Evolutionary conservation across 139 green algal species (phyloP).

Genomic region (Haematococcus lacustris): DNA sequence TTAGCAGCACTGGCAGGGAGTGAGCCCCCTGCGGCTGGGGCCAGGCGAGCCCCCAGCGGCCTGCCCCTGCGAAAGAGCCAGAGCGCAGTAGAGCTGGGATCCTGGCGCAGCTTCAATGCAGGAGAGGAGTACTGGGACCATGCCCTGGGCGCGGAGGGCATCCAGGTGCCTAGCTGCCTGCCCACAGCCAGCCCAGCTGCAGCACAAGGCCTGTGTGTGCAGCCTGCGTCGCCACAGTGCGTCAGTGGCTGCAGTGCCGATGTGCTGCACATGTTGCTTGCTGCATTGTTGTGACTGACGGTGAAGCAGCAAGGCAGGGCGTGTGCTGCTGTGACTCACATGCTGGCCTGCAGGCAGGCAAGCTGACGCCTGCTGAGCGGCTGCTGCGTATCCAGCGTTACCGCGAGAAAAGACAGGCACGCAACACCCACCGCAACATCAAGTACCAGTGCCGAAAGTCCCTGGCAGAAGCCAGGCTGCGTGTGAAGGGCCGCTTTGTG

Average conservation of each 20-base stretch:
- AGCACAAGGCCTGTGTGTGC: neutral
- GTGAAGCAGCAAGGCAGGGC: no score
- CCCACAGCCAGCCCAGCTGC: neutral
- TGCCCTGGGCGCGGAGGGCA: neutral
- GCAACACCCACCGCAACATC: constrained; percentile 43
- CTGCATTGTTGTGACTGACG: neutral
- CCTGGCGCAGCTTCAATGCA: constrained; percentile 15
- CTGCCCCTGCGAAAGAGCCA: constrained; percentile 24
- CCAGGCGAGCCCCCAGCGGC: neutral
- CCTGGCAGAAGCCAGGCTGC: constrained; percentile 62
- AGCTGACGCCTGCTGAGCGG: constrained; percentile 46
- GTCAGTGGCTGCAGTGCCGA: neutral
- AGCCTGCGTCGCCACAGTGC: neutral
- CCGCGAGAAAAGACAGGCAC: constrained; percentile 57
- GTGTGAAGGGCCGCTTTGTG: constrained; percentile 69
- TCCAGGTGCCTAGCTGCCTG: neutral
- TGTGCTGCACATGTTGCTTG: neutral
- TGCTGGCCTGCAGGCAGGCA: neutral
- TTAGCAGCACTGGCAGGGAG: neutral
- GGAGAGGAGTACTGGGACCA: neutral
- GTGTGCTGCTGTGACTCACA: neutral
- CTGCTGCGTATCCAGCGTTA: constrained; percentile 67
- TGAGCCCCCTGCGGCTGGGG: neutral
- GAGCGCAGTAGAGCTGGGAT: constrained; percentile 26
- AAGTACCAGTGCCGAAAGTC: constrained; percentile 81